These are phyloP conservation scores for Podospora appendiculata DNA, from an alignment of 495 filamentous ascomycete genomes.

Conservation along the genomic window DNA sequence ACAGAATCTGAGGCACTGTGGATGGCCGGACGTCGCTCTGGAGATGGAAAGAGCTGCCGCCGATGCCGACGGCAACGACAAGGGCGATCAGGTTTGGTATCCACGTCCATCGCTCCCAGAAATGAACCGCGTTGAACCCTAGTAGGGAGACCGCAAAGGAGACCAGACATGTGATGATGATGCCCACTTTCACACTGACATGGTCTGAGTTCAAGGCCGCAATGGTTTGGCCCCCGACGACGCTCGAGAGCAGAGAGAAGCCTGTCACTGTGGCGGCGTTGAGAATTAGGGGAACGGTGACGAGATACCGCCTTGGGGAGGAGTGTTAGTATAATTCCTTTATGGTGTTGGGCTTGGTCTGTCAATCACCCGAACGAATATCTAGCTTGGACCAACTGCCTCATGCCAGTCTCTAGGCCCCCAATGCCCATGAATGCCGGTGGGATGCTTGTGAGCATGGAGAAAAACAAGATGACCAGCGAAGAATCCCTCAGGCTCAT, in stretches of 20 bases:
- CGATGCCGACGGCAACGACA: slow-evolving; percentile 40
- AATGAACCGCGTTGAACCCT: slow-evolving; percentile 44
- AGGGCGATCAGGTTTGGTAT: slow-evolving; percentile 45
- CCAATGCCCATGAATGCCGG: slow-evolving; percentile 48
- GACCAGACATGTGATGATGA: slow-evolving; percentile 42
- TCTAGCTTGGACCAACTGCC: slow-evolving; percentile 49
- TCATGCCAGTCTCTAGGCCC: slow-evolving; percentile 43
- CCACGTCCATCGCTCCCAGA: slow-evolving; percentile 50
- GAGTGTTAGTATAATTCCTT: not conserved
- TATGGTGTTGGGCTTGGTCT: not conserved
- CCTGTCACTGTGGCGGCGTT: slow-evolving; percentile 36
- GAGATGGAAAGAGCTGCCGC: slow-evolving; percentile 34
- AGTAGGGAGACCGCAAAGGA: slow-evolving; percentile 41
- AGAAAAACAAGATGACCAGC: slow-evolving; percentile 51
- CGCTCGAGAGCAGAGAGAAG: slow-evolving; percentile 32
- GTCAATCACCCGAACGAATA: slow-evolving; percentile 43
- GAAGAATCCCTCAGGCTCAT: slow-evolving; percentile 46
- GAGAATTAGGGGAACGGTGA: slow-evolving; percentile 30
- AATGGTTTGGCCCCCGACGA: slow-evolving; percentile 36
- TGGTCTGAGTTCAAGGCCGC: slow-evolving; percentile 37
- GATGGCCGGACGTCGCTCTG: slow-evolving; percentile 21
- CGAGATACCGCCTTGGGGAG: slow-evolving; percentile 21
- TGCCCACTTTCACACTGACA: slow-evolving; percentile 40
- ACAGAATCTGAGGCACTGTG: slow-evolving; percentile 20
- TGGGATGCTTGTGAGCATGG: slow-evolving; percentile 40